Evolutionary conservation across 2,329 filamentous ascomycete species (phyloP), one percentile per base, ranked within the genome.

Genomic region (Immersiporthe knoxdaviesiana): DNA sequence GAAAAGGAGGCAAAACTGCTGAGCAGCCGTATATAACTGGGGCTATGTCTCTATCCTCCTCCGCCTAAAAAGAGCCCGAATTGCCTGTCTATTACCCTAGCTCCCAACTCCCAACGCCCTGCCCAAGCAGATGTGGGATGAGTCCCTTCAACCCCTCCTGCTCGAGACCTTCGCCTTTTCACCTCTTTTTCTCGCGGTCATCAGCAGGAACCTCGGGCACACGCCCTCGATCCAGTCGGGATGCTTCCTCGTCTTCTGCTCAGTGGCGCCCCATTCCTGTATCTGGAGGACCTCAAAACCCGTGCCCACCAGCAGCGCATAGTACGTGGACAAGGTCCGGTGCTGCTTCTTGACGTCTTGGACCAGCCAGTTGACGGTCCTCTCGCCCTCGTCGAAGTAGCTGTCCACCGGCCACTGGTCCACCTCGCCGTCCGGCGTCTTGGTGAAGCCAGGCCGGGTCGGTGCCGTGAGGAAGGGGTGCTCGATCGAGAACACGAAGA

Each of bases 401-500:
- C 74, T 75, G 72, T 82, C 78, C 47, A 84, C 72, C 39, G 78
- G 78, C 83, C 82, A 84, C 30, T 77, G 76, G 41, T 73, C 75
- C n/a, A 73, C 70, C n/a, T 76, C 72, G 27, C 75, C 71, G n/a
- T 69, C 70, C 44, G 52, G 59, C 32, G 65, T 66, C 58, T 52
- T 65, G 61, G 77, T 72, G 27, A 79, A 77, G 11, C 71, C 71
- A 11, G 76, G 76, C 32, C 74, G 76, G 8, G 73, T 76, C 56
- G 82, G 82, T 7, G 81, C 79, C n/a, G 82, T 83, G 70, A 77
- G 79, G 63, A 84, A 78, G 0, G 83, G 83, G 69, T 85, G 83
- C 72, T 85, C 83, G 54, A 84, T 78, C 0, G 82, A 82, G 72
- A 84, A 84, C 11, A 84, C 79, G 32, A 83, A 74, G 8, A 72